Percentiles rank a stretch among this genome's conserved stretches.
phyloP scores from a whole-genome alignment of 768 basidiomycete genomes.

The Leccinum arenicola region DNA sequence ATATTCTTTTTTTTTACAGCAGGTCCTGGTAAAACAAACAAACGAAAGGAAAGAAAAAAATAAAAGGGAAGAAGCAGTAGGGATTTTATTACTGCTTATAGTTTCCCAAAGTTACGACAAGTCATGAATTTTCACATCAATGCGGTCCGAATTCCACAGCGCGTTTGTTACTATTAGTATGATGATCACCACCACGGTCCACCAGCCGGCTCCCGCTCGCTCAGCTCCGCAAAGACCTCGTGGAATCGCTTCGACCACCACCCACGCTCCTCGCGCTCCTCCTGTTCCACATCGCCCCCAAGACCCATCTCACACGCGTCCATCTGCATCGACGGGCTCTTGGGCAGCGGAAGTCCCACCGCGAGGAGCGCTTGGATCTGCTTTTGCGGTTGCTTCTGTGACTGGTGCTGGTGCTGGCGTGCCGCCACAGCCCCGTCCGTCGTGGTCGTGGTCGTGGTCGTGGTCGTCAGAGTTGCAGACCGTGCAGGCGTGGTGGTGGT shows the following conservation, averaged over 20 bases:
- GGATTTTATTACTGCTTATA: not conserved
- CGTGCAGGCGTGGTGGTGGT: not conserved
- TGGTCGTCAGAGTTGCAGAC: not conserved
- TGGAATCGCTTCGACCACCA: conserved; percentile 75
- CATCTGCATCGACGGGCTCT: conserved; percentile 68
- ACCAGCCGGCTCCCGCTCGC: conserved; percentile 17
- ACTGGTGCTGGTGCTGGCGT: not conserved
- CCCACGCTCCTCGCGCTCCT: conserved; percentile 65
- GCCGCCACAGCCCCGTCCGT: not conserved
- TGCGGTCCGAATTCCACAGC: not conserved
- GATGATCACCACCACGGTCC: not conserved
- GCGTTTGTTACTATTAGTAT: not conserved
- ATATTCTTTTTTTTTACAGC: not conserved
- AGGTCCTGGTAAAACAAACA: not conserved
- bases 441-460: not conserved
- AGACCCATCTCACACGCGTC: conserved; percentile 32
- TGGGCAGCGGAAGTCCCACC: conserved; percentile 58
- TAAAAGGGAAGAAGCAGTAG: not conserved
- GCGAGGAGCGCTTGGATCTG: conserved; percentile 40
- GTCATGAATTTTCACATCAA: not conserved
- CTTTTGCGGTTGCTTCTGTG: conserved; percentile 16
- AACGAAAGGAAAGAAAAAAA: not conserved
- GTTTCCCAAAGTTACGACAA: not conserved
- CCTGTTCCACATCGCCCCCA: conserved; percentile 29
- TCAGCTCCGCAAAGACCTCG: conserved; percentile 57